Evolutionary conservation across 208 protist genomes (phyloP), one percentile per base, ranked within the genome.

Genomic region (Leishmania gerbilli): DNA sequence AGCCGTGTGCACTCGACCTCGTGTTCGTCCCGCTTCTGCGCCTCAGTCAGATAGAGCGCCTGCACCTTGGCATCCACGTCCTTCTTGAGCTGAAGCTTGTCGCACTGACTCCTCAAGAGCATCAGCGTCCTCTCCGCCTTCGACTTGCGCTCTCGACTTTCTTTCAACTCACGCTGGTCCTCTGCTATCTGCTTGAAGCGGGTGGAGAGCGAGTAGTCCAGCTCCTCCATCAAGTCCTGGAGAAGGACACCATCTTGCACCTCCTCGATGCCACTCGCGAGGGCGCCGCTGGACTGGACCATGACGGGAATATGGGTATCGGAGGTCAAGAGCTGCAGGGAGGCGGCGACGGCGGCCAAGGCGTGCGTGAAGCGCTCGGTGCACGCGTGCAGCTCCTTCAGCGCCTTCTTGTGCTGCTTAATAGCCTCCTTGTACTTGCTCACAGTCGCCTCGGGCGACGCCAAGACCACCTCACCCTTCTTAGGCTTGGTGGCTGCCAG

Each of bases 141-240:
- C 37, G 42, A 40, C n/a, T 56, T 65, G 45, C 79, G 81, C 58
- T 82, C 72, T 21, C 81, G 65, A 24, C 72, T 64, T n/a, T 79
- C 83, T 3, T 83, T 72, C n/a, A 84, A 56, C 42, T 69, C 80
- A 3, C 34, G 53, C 3, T 85, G 77, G 69, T 86, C 84, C 47
- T 56, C 37, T 58, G 31, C 53, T 9, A 80, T 58, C 3, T 31
- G 37, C 17, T 9, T 47, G 45, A 87, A 92, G 19, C 86, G 84
- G 27, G 60, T 21, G 17, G 77, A 71, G 19, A 85, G n/a, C 7
- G 79, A 83, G 62, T 86, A 64, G 27, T 83, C 69, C 3, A 88
- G 27, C 71, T 89, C 88, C 42, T 92, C 85, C 62, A 80, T 45
- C 13, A 91, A 60, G 17, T 82, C 65, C 58, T 89, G 74, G 51